Conservation (phyloP, 2,329 filamentous ascomycete genomes). For the Alternaria arbusti region DNA sequence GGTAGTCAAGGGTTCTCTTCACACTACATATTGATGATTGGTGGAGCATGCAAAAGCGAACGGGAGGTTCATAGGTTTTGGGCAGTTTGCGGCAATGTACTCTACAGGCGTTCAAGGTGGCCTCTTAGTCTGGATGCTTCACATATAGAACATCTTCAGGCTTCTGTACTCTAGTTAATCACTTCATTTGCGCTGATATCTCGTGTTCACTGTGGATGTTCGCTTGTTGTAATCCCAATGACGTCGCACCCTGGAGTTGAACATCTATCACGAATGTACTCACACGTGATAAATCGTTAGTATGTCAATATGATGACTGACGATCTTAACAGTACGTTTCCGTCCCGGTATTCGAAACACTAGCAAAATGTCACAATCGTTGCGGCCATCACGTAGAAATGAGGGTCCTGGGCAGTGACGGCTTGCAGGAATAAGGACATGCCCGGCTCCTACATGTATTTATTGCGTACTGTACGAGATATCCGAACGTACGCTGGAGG, state of each 20-base stretch:
- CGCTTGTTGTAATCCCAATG: background rate
- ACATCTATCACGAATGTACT: background rate
- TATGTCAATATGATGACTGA: background rate
- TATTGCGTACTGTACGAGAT: background rate
- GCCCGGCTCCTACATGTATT: background rate
- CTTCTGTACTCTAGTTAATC: constrained; percentile 39
- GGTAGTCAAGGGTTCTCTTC: constrained; percentile 10
- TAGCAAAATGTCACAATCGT: background rate
- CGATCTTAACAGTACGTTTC: background rate
- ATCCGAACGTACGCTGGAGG: background rate
- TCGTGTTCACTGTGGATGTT: background rate
- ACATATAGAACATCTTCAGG: constrained; percentile 23
- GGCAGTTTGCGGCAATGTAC: constrained; percentile 31
- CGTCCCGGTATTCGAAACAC: background rate
- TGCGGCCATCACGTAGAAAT: background rate
- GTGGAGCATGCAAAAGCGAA: constrained; percentile 33
- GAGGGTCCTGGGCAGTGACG: background rate
- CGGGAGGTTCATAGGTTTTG: constrained; percentile 21
- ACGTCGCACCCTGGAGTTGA: background rate
- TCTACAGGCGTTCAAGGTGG: constrained; percentile 40
- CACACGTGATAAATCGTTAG: background rate
- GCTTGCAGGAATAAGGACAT: background rate
- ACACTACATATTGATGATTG: constrained; percentile 35
- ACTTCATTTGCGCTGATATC: background rate
- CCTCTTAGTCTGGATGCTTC: constrained; percentile 22